phyloP scores from a whole-genome alignment of 768 basidiomycete species.

The Tephrocybe rancida region DNA sequence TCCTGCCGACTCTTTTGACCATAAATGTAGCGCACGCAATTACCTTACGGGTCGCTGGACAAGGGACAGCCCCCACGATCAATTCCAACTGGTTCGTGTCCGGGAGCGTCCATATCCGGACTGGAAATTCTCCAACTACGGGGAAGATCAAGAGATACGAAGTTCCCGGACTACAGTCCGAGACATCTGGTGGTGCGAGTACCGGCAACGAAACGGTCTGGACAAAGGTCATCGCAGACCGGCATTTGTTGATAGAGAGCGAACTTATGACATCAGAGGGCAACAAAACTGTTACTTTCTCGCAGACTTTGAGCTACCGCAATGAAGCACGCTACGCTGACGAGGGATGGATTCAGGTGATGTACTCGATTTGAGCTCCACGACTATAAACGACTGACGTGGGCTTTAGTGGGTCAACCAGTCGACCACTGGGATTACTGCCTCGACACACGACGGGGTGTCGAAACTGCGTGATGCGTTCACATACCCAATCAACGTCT shows the following conservation, averaged over 20 bases:
- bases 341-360: constrained; percentile 35
- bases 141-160: too few species aligned
- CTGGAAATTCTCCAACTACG: too few species aligned
- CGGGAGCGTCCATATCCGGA: too few species aligned
- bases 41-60: too few species aligned
- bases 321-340: constrained; percentile 56
- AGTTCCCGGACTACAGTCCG: constrained; percentile 41
- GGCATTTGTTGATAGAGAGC: constrained; percentile 50
- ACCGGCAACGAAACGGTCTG: constrained; percentile 44
- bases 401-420: constrained; percentile 48
- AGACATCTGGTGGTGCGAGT: constrained; percentile 41
- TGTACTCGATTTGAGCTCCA: not conserved
- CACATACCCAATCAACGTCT: constrained; percentile 47
- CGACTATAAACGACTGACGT: not conserved
- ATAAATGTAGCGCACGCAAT: constrained; percentile 31
- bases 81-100: too few species aligned
- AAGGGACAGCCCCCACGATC: too few species aligned
- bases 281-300: constrained; percentile 45
- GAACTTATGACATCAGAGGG: constrained; percentile 51
- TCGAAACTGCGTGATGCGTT: constrained; percentile 50
- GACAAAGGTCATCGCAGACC: constrained; percentile 50
- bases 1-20: constrained; percentile 48
- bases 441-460: constrained; percentile 51
- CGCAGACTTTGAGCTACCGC: constrained; percentile 48
- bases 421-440: constrained; percentile 45